Evolutionary conservation across 371 early-diverging fungal genomes (phyloP), one percentile per base, ranked within the genome.

Genomic region (Sporodiniella umbellata): DNA sequence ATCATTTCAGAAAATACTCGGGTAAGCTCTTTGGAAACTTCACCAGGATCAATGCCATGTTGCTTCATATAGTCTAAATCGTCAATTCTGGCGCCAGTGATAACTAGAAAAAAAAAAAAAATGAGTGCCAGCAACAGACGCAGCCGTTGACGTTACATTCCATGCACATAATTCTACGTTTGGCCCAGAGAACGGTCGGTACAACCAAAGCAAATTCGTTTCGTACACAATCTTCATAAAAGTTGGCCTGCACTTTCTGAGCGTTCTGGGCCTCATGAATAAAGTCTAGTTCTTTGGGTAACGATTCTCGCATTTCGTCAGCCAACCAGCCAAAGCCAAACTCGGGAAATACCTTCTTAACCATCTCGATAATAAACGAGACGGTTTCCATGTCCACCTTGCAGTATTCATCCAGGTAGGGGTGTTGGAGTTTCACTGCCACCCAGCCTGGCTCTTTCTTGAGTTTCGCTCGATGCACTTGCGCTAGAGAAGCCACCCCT

Each of bases 401-500:
- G 42, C 87, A 80, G 58, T 86, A 87, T 25, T 81, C 78, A 18
- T 87, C 79, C 14, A 97, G 66, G 28, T 78, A 70, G 0, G 92
- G 93, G 54, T 97, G 96, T 62, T 97, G 98, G 17, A 95, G 68
- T 66, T 97, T 97, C 62, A 97, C 89, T 1, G 96, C 98, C 2
- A 95, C 95, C 64, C 64, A 61, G 3, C 48, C 84, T 10, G 21
- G 10, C 8, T 23, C 33, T 4, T 46, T n/a, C 28, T 75, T 58
- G 11, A 92, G 60, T 8, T 62, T 69, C 0, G 89, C 94, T 22
- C 76, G 72, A 56, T 93, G 94, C 2, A 93, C 94, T 42, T 94
- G 94, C 7, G 94, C 94, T 24, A 93, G 60, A 1, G 91, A 90
- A 2, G 94, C 94, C 0, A 88, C 88, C 10, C 94, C 94, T 3